phyloP scores from a whole-genome alignment of 495 filamentous ascomycete species.

The Neurospora sp. region DNA sequence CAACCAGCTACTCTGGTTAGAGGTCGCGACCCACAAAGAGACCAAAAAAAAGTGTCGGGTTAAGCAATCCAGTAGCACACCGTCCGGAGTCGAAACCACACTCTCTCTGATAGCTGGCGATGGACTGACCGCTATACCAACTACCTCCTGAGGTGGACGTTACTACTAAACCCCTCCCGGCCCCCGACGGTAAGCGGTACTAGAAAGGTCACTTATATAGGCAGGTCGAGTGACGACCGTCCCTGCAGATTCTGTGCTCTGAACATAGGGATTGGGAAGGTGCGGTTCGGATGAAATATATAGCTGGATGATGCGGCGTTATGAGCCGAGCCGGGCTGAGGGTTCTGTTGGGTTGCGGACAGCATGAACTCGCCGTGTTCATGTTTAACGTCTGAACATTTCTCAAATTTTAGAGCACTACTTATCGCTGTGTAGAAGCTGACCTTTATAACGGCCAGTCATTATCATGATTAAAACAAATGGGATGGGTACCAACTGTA shows the following conservation, averaged over 20 bases:
- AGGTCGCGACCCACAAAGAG: not conserved
- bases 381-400: not conserved
- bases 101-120: not conserved
- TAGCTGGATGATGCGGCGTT: not conserved
- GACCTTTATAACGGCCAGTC: not conserved
- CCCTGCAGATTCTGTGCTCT: not conserved
- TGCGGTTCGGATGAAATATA: not conserved
- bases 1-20: not conserved
- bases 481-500: not conserved
- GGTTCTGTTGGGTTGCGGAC: not conserved
- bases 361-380: not conserved
- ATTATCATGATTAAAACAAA: not conserved
- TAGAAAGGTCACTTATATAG: not conserved
- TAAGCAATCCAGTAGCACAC: not conserved
- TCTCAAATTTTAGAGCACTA: not conserved
- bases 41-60: not conserved
- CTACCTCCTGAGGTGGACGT: not conserved
- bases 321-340: not conserved
- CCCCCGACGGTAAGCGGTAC: not conserved
- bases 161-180: not conserved
- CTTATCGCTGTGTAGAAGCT: not conserved
- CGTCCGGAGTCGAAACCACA: not conserved
- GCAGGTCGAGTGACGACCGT: not conserved
- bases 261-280: not conserved
- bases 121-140: not conserved